Base-by-base conservation (phyloP, 768 basidiomycete species). In the Trametes maxima region DNA sequence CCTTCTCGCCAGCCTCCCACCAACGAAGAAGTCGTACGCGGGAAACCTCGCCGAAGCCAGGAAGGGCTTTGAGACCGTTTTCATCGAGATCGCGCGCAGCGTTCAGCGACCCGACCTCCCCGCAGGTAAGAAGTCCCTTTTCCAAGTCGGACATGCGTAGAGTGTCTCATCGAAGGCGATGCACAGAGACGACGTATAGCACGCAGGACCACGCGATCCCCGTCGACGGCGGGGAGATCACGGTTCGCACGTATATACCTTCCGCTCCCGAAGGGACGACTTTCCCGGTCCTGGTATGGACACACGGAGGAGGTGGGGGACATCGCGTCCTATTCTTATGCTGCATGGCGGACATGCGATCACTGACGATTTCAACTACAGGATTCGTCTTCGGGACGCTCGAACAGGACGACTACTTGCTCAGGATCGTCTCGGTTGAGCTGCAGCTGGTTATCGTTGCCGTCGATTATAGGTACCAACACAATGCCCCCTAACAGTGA, bases 341-440 rank as follows among this genome's bases (percentile, higher is more conserved):
- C 35, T 37, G 4, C n/a, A 19, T 21, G 19, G 16, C 28, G 11
- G 3, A 1, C n/a, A 37, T 35, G 13, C n/a, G 35, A 36, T 39
- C 2, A 10, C 21, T 39, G 3, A 10, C 21, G 16, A 10, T 19
- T n/a, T 44, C 12, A 19, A 16, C 11, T 22, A 22, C 66, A 40
- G 66, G 70, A 28, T 75, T 44, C 1, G 57, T 47, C 68, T 69
- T 76, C 39, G 60, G 56, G 5, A 22, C 48, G n/a, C 17, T 60
- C 24, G 59, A 65, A 16, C 11, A 50, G 19, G 66, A 71, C 55
- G 70, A 71, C 25, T 58, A 54, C 36, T 33, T 52, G 10, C 59
- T 72, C n/a, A 55, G 59, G 24, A 63, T 47, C 28, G 25, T 72
- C 48, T 42, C 55, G 22, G 66, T 65, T 2, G 58, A 66, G 4